Evolutionary conservation across 768 basidiomycete species (phyloP).

Genomic region (Phaeotremella skinneri): DNA sequence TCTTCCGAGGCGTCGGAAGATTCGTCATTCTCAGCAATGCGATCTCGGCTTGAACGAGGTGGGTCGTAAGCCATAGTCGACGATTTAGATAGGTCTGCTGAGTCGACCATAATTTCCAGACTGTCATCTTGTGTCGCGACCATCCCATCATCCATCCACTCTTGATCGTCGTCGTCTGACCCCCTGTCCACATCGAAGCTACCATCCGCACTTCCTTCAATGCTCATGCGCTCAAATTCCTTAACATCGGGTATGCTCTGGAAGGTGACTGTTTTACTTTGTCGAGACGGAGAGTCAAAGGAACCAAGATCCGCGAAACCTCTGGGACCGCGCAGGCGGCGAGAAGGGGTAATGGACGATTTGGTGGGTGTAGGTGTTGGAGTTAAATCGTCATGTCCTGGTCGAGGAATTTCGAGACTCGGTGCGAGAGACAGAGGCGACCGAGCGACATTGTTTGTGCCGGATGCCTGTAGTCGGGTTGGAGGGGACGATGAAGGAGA

Average conservation of each 20-base stretch:
- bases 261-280: constrained; percentile 48
- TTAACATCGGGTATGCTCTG: constrained; percentile 49
- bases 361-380: constrained; percentile 39
- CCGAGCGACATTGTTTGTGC: constrained; percentile 1
- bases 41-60: not conserved
- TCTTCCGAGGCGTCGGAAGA: constrained; percentile 9
- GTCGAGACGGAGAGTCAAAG: constrained; percentile 31
- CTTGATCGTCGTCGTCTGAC: constrained; percentile 35
- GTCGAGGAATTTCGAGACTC: not conserved
- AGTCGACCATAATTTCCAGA: constrained; percentile 27
- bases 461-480: constrained; percentile 4
- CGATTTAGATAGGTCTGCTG: not conserved
- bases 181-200: constrained; percentile 34
- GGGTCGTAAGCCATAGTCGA: constrained; percentile 4
- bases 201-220: constrained; percentile 41
- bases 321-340: constrained; percentile 44
- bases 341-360: constrained; percentile 47
- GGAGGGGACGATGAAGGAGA: constrained; percentile 35
- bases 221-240: constrained; percentile 45
- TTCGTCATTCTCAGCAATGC: constrained; percentile 1
- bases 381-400: constrained; percentile 10
- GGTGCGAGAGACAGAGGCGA: constrained; percentile 23
- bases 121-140: constrained; percentile 16
- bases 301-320: constrained; percentile 13
- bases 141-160: constrained; percentile 28